These are phyloP conservation scores for Skeletonema menzelii DNA, from an alignment of 108 stramenopile genomes.

Conservation along the genomic window DNA sequence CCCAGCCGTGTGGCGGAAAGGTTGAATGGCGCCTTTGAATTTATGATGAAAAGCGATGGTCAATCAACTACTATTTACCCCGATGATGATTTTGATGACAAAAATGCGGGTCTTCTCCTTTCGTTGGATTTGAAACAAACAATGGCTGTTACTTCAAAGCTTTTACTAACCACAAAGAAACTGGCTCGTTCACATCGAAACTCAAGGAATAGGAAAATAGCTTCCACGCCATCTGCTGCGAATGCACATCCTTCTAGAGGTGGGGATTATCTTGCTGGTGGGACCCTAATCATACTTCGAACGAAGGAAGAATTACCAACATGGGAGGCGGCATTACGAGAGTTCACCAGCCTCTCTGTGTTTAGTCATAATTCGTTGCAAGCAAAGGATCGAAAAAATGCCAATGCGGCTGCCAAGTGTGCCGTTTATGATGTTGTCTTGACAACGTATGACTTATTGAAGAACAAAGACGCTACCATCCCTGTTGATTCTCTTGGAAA, in stretches of 20 bases:
- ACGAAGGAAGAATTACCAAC: conserved; percentile 51
- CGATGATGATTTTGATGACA: background rate
- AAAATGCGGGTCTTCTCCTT: conserved; percentile 21
- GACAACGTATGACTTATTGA: conserved; percentile 67
- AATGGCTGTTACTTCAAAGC: conserved; percentile 32
- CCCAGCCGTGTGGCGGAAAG: conserved; percentile 35
- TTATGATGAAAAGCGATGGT: conserved; percentile 23
- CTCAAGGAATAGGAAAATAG: conserved; percentile 11
- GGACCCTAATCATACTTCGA: conserved; percentile 59
- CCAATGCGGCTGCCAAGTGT: conserved; percentile 51
- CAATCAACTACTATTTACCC: background rate
- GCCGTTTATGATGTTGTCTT: conserved; percentile 62
- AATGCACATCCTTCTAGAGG: conserved; percentile 11
- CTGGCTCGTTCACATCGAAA: conserved; percentile 19
- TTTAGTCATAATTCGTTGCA: conserved; percentile 60
- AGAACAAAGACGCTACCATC: conserved; percentile 58
- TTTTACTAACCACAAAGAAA: conserved; percentile 19
- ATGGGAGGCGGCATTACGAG: conserved; percentile 64
- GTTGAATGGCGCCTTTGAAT: conserved; percentile 29
- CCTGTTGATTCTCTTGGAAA: conserved; percentile 48
- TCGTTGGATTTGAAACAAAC: conserved; percentile 39
- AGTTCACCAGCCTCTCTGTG: conserved; percentile 61
- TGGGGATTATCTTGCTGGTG: conserved; percentile 33
- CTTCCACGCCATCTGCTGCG: conserved; percentile 7
- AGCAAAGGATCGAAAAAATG: conserved; percentile 50